Evolutionary conservation across 345 rosid genomes (phyloP), one percentile per base, ranked within the genome.

Genomic region (Eucalyptus cladocalyx): DNA sequence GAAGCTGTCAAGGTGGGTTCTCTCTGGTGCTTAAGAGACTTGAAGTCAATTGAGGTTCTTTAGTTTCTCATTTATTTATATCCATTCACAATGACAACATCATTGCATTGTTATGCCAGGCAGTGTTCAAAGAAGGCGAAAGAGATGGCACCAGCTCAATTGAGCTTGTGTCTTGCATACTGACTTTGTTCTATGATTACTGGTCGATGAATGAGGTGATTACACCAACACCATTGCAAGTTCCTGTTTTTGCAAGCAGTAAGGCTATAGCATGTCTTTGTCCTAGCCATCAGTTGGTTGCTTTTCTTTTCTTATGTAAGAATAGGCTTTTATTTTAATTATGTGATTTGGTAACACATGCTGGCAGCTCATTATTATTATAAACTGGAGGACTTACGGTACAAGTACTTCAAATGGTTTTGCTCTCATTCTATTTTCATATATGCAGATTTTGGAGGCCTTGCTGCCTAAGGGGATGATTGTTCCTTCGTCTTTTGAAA

Each of bases 121-220:
- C 91, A 90, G 91, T 92, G 83, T 92, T 96, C 14, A 87, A 90
- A 34, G 97, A 95, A 93, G 93, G 92, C 81, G 88, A 90, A 69
- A 88, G 81, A 83, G 93, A 90, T 18, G 89, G 91, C 89, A 50
- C 90, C 81, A 40, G 88, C 62, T 93, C 92, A 34, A 88, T 96
- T 48, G 98, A 96, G 94, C 95, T 97, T 19, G 96, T 96, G 18
- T 94, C 91, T 86, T 97, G 99, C 92, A 94, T 92, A 91, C 93
- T 96, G 91, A 97, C 95, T 67, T 87, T 97, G 93, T 95, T 94
- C 89, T 97, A 97, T 94, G 96, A 94, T 83, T 96, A 96, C 89
- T 97, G 98, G 99, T 96, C 91, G 89, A 96, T 95, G 99, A 94
- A 94, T 92, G 98, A 97, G 98, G 99, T 97, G 94, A 88, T 88